phyloP scores from a whole-genome alignment of 2,329 filamentous ascomycete species.

The Fusarium globosum region DNA sequence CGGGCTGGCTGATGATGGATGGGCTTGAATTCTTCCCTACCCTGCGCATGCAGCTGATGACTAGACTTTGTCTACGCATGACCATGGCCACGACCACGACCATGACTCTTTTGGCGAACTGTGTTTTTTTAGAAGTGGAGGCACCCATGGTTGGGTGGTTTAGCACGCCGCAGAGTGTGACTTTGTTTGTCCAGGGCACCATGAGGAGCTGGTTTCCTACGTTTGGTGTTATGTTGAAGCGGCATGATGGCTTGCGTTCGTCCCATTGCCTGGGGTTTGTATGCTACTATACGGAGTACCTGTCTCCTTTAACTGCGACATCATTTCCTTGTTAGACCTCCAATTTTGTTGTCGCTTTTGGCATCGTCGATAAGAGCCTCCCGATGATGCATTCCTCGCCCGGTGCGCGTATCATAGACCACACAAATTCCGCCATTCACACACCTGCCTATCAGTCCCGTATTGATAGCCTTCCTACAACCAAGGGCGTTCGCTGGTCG shows the following conservation, averaged over 20 bases:
- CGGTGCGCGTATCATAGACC: constrained; percentile 24
- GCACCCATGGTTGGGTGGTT: constrained; percentile 13
- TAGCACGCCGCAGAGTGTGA: neutral
- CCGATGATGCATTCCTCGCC: constrained; percentile 24
- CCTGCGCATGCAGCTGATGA: constrained; percentile 22
- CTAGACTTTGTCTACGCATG: constrained; percentile 35
- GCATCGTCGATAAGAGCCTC: constrained; percentile 3
- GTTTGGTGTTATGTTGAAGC: neutral
- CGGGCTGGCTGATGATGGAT: constrained; percentile 22
- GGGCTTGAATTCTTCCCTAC: constrained; percentile 13
- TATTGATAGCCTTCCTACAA: constrained; percentile 22
- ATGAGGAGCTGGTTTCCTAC: constrained; percentile 8
- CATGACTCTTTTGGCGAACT: constrained; percentile 20
- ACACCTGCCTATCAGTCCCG: constrained; percentile 17
- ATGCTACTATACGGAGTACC: neutral
- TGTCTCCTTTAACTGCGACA: neutral
- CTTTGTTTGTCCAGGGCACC: constrained; percentile 9
- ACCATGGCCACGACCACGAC: constrained; percentile 20
- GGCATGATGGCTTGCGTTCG: neutral
- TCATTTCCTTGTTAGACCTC: neutral
- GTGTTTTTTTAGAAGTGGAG: constrained; percentile 24
- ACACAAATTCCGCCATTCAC: constrained; percentile 10
- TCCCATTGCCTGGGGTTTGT: neutral
- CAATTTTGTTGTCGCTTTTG: neutral
- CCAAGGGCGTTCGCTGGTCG: constrained; percentile 15